Percentiles rank a stretch among this genome's conserved stretches.
phyloP scores from a whole-genome alignment of 139 green algal species.

The Tetradesmus lagerheimii region DNA sequence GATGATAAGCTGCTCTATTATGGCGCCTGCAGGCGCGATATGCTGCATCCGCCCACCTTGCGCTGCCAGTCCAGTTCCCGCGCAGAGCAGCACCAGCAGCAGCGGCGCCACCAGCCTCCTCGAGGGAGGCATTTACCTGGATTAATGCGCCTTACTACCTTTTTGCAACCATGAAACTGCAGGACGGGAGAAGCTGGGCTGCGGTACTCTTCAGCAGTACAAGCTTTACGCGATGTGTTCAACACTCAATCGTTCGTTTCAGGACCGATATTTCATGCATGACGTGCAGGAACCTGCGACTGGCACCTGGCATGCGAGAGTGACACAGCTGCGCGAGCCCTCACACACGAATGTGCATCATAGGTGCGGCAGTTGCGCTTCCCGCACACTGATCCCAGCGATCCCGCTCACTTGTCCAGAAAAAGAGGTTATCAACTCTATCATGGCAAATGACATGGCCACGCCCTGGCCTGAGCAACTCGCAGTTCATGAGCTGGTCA shows the following conservation, averaged over 20 bases:
- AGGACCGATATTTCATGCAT: not conserved
- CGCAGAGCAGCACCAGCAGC: slow-evolving; percentile 15
- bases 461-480: too few relatives aligned
- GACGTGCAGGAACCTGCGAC: too few relatives aligned
- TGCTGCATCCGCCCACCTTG: slow-evolving; percentile 12
- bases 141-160: too few relatives aligned
- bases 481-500: too few relatives aligned
- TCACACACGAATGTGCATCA: not conserved
- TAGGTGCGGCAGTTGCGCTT: too few relatives aligned
- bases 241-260: not conserved
- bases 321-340: not conserved
- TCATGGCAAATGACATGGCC: too few relatives aligned
- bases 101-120: not conserved
- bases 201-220: slow-evolving; percentile 9
- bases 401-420: too few relatives aligned
- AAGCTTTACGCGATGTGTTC: not conserved
- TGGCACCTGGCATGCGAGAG: not conserved
- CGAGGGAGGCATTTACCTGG: not conserved
- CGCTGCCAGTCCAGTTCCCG: not conserved
- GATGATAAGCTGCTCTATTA: too few relatives aligned
- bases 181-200: not conserved
- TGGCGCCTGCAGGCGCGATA: not conserved
- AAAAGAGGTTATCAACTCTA: too few relatives aligned
- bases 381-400: too few relatives aligned
- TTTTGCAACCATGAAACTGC: not conserved